Conservation (phyloP, 441 rosid species). For the Erodium moschatum region DNA sequence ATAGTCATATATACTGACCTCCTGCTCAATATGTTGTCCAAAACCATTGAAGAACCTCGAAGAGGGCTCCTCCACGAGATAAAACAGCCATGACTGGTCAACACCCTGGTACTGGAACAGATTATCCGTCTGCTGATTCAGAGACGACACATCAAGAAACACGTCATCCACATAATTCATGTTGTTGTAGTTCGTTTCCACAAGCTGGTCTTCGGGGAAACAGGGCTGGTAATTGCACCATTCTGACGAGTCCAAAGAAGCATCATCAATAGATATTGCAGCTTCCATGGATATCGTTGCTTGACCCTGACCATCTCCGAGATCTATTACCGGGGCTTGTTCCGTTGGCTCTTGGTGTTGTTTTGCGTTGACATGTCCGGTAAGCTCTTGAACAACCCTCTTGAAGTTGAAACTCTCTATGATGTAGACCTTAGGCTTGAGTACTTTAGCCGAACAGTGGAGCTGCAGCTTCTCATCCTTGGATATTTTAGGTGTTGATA, state of each 20-base stretch:
- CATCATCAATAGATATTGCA: neutral
- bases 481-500: neutral
- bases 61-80: conserved; percentile 11
- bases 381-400: conserved; percentile 38
- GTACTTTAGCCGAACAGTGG: conserved; percentile 18
- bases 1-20: conserved; percentile 36
- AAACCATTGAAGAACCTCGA: conserved; percentile 8
- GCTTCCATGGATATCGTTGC: conserved; percentile 15
- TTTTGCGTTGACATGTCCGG: conserved; percentile 26
- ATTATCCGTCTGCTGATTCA: conserved; percentile 15
- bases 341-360: neutral
- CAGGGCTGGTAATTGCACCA: conserved; percentile 12
- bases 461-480: too few relatives aligned
- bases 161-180: conserved; percentile 7
- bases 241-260: conserved; percentile 17
- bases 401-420: conserved; percentile 32
- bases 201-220: neutral
- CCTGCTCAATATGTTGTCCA: conserved; percentile 21
- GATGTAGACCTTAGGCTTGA: conserved; percentile 36
- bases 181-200: conserved; percentile 10
- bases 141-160: conserved; percentile 6
- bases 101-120: conserved; percentile 9
- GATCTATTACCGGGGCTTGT: neutral
- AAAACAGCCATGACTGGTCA: conserved; percentile 15
- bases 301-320: conserved; percentile 1